Evolutionary conservation across 23 red algal genomes (phyloP), one percentile per base, ranked within the genome.

Genomic region (Cyanidiococcus yangmingshanensis): DNA sequence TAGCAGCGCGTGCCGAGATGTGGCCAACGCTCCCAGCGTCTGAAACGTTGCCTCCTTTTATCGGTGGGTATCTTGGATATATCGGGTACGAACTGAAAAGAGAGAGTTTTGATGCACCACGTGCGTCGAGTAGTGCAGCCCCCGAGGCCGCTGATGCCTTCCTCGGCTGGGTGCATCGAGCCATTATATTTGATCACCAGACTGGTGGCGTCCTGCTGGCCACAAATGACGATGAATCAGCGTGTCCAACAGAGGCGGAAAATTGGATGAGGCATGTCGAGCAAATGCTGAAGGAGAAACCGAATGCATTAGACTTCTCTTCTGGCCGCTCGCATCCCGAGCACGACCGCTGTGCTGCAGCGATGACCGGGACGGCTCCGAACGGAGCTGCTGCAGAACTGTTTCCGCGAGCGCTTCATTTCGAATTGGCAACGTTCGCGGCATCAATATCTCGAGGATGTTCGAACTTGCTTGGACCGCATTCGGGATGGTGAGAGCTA

Each of bases 11-110:
- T 54, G 45, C 45, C 45, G 45, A 7, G 7, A 15, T 21, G 45
- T 54, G 45, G 45, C 45, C 45, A 21, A 21, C 7, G 45, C 45
- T 54, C 12, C 12, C 7, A 54, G 21, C 45, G 21, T 54, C 45
- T 21, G 63, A 71, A 27, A 41, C 58, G 39, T n/a, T 41, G 50
- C 59, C 37, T 0, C 50, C 68, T 25, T 88, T 92, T 84, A 80
- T 80, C 54, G 88, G 94, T 0, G 94, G 94, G 21, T 98, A 86
- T 45, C 85, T 98, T 1, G 94, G 89, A n/a, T 91, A 84, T 29
- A 83, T 91, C 63, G 94, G 87, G 17, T 98, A 91, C 79, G 94
- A 98, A 81, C 68, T 87, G 40, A 98, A 98, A 76, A 7, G 27
- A 0, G 86, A 92, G 37, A 76, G 80, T 41, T 77, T 77, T 25